These are phyloP conservation scores for Jackrogersella multiformis DNA, from an alignment of 495 filamentous ascomycete species.

Conservation along the genomic window DNA sequence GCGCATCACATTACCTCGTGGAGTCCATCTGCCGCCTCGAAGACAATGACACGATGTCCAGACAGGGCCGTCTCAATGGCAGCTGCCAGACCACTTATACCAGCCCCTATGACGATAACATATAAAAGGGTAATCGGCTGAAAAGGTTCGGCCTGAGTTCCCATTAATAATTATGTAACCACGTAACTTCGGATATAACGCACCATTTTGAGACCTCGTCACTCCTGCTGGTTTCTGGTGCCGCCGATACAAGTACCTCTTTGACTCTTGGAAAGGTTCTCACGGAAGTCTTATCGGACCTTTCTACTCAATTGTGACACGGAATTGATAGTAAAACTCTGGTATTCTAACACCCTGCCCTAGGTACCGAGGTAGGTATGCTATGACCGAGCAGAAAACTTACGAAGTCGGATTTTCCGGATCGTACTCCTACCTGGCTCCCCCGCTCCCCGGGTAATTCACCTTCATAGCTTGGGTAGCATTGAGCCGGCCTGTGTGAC, in stretches of 20 bases:
- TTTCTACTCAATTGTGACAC: background rate
- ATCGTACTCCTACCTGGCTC: background rate
- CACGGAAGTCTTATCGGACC: background rate
- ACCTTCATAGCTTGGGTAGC: no score
- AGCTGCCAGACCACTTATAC: slow-evolving; percentile 66
- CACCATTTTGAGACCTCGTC: slow-evolving; percentile 12
- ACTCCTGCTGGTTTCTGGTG: background rate
- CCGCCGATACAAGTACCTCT: background rate
- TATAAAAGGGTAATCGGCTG: slow-evolving; percentile 42
- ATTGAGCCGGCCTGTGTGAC: no score
- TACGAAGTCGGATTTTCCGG: background rate
- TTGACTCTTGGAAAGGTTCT: background rate
- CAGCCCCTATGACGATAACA: slow-evolving; percentile 65
- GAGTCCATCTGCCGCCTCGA: slow-evolving; percentile 40
- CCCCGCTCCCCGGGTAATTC: slow-evolving; percentile 29
- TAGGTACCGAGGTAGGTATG: no score
- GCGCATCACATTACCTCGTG: slow-evolving; percentile 36
- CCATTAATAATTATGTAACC: background rate
- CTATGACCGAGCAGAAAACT: background rate
- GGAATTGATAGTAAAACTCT: background rate
- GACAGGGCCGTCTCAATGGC: slow-evolving; percentile 53
- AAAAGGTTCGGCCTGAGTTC: background rate
- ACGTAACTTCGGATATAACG: background rate
- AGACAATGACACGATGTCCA: slow-evolving; percentile 43
- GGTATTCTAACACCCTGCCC: background rate